Percentiles rank a stretch among this genome's conserved stretches.
Conservation (phyloP, 805 yeast genomes). For the Lipomyces orientalis region DNA sequence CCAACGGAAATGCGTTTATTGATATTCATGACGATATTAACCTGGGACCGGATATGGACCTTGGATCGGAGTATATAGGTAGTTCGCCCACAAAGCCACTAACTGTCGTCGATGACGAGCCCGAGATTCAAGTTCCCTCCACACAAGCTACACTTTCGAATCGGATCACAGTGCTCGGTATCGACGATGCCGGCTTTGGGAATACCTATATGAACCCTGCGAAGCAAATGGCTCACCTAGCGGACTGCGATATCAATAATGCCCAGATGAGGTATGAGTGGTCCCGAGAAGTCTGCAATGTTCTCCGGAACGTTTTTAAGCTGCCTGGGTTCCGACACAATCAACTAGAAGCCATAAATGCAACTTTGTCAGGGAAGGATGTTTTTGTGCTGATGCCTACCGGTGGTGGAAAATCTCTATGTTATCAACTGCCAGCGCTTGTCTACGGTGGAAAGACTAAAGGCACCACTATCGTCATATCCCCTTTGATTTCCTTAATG, state of each 20-base stretch:
- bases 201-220: constrained; percentile 18
- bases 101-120: constrained; percentile 9
- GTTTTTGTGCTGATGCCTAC: constrained; percentile 98
- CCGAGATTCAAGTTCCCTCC: constrained; percentile 11
- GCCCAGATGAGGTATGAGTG: constrained; percentile 52
- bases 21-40: constrained; percentile 9
- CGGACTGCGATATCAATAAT: constrained; percentile 14
- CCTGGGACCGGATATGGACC: constrained; percentile 9
- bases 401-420: constrained; percentile 96
- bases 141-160: neutral
- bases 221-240: constrained; percentile 24
- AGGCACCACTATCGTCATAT: constrained; percentile 89
- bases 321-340: constrained; percentile 74
- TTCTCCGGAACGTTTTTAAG: constrained; percentile 65
- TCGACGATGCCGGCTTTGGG: neutral
- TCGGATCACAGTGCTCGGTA: constrained; percentile 12
- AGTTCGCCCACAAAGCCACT: constrained; percentile 19
- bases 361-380: constrained; percentile 78
- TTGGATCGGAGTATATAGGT: constrained; percentile 21
- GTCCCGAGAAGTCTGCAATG: constrained; percentile 68
- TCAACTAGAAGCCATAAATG: constrained; percentile 84
- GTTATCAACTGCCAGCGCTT: constrained; percentile 94
- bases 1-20: neutral
- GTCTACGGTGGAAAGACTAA: constrained; percentile 72
- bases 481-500: constrained; percentile 95